Conservation (phyloP, 345 rosid species). For the Syzygium aqueum region DNA sequence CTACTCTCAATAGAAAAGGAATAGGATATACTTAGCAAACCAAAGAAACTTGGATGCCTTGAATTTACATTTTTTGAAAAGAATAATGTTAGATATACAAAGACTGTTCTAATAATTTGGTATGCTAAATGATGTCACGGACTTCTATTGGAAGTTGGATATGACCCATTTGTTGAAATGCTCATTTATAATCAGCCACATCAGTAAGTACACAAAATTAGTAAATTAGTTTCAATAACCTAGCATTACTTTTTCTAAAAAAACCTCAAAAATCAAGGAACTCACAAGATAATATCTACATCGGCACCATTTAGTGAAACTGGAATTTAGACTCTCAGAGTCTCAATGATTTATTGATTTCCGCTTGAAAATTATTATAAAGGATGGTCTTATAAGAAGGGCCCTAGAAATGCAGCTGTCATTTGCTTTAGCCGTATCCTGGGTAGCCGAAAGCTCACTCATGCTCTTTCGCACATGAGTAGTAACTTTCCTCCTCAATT, state of each 20-base stretch:
- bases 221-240: background rate
- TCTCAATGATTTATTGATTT: background rate
- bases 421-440: background rate
- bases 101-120: background rate
- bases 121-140: background rate
- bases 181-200: background rate
- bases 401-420: background rate
- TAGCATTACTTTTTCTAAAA: background rate
- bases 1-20: background rate
- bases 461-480: background rate
- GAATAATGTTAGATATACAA: background rate
- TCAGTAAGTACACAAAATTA: background rate
- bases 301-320: background rate
- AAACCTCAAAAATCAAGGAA: background rate
- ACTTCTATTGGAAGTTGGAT: background rate
- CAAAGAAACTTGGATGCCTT: background rate
- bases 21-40: background rate
- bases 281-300: background rate
- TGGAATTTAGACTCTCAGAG: background rate
- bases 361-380: background rate
- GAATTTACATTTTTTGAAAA: background rate
- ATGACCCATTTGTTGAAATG: background rate
- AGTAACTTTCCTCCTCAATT: background rate
- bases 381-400: background rate
- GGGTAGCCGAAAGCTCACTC: background rate